A percentile compares a stretch with the other conserved stretches of the same genome.
Evolutionary conservation across 345 rosid genomes (phyloP).

Genomic region (Kernera saxatilis): DNA sequence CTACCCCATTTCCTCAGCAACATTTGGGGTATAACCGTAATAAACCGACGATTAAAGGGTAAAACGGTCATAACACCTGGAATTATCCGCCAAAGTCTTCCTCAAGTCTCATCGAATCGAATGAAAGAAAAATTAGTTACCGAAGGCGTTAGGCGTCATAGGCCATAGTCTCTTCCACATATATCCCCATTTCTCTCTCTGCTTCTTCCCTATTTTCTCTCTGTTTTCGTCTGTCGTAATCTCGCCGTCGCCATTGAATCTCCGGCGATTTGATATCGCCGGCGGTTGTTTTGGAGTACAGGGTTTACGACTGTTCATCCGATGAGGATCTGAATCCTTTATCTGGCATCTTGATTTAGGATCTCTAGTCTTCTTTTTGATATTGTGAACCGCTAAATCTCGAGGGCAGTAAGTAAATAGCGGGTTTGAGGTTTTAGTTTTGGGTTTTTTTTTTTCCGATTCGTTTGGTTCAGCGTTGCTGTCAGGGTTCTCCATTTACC

Average conservation of each 20-base stretch:
- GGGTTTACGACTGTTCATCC: too few relatives aligned
- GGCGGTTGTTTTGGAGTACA: too few relatives aligned
- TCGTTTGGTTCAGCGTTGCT: background rate
- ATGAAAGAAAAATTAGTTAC: too few relatives aligned
- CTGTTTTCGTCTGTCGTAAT: too few relatives aligned
- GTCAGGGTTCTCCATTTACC: too few relatives aligned
- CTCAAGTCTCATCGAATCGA: background rate
- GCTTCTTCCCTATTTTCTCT: too few relatives aligned
- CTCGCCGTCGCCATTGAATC: too few relatives aligned
- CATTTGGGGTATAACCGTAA: background rate
- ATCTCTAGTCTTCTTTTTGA: background rate
- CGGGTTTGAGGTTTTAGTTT: background rate
- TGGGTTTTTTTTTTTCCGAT: background rate
- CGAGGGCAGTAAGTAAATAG: background rate
- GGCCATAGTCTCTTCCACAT: background rate
- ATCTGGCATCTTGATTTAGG: too few relatives aligned
- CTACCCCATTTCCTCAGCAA: background rate
- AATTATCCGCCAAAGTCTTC: background rate
- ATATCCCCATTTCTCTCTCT: too few relatives aligned
- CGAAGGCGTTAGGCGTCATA: too few relatives aligned
- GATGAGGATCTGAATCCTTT: too few relatives aligned
- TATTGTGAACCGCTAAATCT: background rate
- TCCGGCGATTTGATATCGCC: too few relatives aligned
- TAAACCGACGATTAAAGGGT: background rate
- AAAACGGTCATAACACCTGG: background rate